A percentile compares a stretch with the other conserved stretches of the same genome.
These are phyloP conservation scores for Panellus pusillus DNA, from an alignment of 768 basidiomycete genomes.

Conservation along the genomic window DNA sequence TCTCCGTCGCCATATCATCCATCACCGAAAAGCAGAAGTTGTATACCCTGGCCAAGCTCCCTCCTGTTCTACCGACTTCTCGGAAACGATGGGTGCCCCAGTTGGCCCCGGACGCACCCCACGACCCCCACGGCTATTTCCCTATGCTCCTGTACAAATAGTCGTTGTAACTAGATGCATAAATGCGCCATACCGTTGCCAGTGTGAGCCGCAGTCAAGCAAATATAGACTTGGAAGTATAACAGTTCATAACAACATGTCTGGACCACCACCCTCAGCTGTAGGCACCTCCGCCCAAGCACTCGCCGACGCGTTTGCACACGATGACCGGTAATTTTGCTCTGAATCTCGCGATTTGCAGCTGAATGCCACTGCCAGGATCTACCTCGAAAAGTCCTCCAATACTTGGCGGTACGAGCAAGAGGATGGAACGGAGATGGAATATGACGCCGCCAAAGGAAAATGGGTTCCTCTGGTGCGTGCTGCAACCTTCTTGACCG, in stretches of 20 bases:
- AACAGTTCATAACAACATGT: constrained; percentile 34
- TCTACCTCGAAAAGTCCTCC: constrained; percentile 74
- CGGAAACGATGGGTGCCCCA: constrained; percentile 76
- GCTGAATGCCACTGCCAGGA: constrained; percentile 35
- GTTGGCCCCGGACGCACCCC: constrained; percentile 75
- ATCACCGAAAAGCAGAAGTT: constrained; percentile 57
- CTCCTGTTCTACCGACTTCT: constrained; percentile 69
- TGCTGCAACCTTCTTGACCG: constrained; percentile 15
- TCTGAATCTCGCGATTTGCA: constrained; percentile 9
- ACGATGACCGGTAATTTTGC: constrained; percentile 64
- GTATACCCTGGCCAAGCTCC: constrained; percentile 64
- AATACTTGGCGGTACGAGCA: constrained; percentile 89
- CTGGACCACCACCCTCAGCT: constrained; percentile 47
- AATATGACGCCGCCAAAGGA: constrained; percentile 77
- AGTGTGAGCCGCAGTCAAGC: background rate
- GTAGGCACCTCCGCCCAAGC: constrained; percentile 55
- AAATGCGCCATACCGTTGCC: background rate
- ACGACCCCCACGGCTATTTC: constrained; percentile 80
- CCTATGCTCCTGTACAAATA: constrained; percentile 73
- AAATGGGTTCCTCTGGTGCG: constrained; percentile 85
- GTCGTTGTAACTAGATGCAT: background rate
- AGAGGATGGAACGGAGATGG: constrained; percentile 86
- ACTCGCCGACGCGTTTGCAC: constrained; percentile 69
- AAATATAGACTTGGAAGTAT: background rate
- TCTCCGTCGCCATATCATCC: constrained; percentile 71